Evolutionary conservation across 768 basidiomycete species (phyloP).

Genomic region (Amyloporia xantha): DNA sequence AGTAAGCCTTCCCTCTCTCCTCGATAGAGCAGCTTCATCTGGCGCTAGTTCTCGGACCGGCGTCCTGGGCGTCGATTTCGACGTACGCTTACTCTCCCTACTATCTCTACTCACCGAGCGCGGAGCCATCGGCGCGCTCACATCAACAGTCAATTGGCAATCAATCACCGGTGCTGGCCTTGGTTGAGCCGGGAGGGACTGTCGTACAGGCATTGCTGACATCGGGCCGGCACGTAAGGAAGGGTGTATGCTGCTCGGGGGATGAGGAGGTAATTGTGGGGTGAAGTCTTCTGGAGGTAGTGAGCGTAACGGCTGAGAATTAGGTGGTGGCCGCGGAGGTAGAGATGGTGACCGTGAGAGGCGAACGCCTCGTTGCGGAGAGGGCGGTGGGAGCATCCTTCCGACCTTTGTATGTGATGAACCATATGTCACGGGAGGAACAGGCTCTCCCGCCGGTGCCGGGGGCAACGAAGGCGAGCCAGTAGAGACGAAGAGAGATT

Average conservation of each 20-base stretch:
- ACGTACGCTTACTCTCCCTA: no score
- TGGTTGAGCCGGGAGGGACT: conserved; percentile 24
- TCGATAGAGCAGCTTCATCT: not conserved
- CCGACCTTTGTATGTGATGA: conserved; percentile 64
- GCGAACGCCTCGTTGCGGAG: not conserved
- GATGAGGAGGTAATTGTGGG: conserved; percentile 62
- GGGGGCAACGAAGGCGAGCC: conserved; percentile 60
- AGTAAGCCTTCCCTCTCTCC: not conserved
- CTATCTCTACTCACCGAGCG: not conserved
- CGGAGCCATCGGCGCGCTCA: conserved; percentile 3
- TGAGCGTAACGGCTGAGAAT: conserved; percentile 17
- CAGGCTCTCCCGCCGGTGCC: conserved; percentile 59
- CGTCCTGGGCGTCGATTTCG: not conserved
- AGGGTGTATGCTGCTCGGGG: conserved; percentile 72
- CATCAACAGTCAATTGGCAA: conserved; percentile 14
- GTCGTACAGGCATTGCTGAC: conserved; percentile 42
- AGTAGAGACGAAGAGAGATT: conserved; percentile 53
- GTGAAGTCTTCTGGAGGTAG: conserved; percentile 59
- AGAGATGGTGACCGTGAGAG: conserved; percentile 4
- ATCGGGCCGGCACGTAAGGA: conserved; percentile 47
- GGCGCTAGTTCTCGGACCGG: not conserved
- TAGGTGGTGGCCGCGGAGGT: conserved; percentile 15
- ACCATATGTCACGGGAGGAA: conserved; percentile 54
- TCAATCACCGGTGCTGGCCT: conserved; percentile 21
- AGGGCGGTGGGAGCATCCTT: conserved; percentile 28